Base-by-base conservation (phyloP, 1,284 basidiomycete genomes). In the Cutaneotrichosporon sp. region DNA sequence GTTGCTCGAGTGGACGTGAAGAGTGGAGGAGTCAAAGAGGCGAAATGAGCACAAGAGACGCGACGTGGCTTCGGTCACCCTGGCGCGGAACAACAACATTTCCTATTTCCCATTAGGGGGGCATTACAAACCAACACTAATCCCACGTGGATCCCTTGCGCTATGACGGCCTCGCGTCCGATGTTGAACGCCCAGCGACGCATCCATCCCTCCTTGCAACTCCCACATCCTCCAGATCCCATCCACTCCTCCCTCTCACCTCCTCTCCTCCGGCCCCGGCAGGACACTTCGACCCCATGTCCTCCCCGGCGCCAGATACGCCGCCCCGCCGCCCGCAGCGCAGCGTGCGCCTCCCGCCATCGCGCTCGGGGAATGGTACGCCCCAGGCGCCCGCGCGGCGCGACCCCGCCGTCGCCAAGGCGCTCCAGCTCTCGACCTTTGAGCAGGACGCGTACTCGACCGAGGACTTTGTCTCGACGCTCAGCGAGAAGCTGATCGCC, bases 391-490 rank as follows among this genome's bases (percentile, higher is more conserved):
- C 33, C 8, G 58, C 54, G 42, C 65, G 65, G 13, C 60, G 57
- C 8, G 87, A 89, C 67, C 80, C 84, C 20, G 81, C 83, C 27
- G 81, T 88, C 18, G 84, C 87, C 62, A 84, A 85, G 27, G 87
- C 88, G 43, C 82, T 91, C 11, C 83, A 84, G 54, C 80, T 91
- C 22, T 82, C 83, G 20, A 84, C 85, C 2, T 91, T 91, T 73
- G 87, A 88, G 82, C 70, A 93, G 90, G 89, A 89, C 65, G 90
- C 92, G 79, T 97, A 97, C 79, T 89, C 93, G 74, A 88, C 92
- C 56, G 91, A 92, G 67, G 92, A 95, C 66, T 95, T 97, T 70
- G 85, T 98, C 55, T 87, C 88, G 24, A 84, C 86, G 9, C 83
- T 94, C 56, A 93, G 91, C 18, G 92, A 95, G 79, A 90, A 87